A percentile compares a stretch with the other conserved stretches of the same genome.
Evolutionary conservation across 2,329 filamentous ascomycete genomes (phyloP).

Genomic region (Gliomastix tumulicola): DNA sequence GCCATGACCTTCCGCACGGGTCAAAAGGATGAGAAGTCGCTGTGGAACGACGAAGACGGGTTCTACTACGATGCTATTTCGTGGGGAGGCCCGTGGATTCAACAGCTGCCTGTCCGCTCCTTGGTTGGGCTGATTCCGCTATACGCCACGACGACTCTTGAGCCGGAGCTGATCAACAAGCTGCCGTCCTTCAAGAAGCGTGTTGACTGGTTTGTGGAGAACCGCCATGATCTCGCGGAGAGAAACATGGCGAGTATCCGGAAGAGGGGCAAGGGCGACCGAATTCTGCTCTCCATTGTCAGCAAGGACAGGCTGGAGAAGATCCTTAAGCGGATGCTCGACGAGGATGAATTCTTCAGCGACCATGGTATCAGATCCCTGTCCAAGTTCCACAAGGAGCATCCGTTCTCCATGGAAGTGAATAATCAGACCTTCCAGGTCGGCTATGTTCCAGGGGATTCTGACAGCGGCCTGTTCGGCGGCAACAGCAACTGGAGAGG

Average conservation of each 20-base stretch:
- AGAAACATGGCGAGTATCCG: constrained; percentile 92
- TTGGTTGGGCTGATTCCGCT: constrained; percentile 90
- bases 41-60: constrained; percentile 95
- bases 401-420: constrained; percentile 93
- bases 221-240: constrained; percentile 79
- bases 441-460: constrained; percentile 89
- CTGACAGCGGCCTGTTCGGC: constrained; percentile 88
- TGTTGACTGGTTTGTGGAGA: constrained; percentile 88
- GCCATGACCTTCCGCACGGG: constrained; percentile 83
- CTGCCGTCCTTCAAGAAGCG: constrained; percentile 90
- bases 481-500: constrained; percentile 98
- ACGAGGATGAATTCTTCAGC: constrained; percentile 88
- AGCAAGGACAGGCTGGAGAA: constrained; percentile 87
- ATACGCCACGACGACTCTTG: constrained; percentile 85
- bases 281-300: constrained; percentile 81
- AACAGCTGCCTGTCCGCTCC: constrained; percentile 86
- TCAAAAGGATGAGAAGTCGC: constrained; percentile 65
- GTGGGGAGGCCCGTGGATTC: constrained; percentile 87
- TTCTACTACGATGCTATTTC: constrained; percentile 99
- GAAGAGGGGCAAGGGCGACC: constrained; percentile 82
- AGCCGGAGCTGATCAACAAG: constrained; percentile 88
- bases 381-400: constrained; percentile 82
- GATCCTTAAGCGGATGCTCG: constrained; percentile 86
- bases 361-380: constrained; percentile 86
- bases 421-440: constrained; percentile 87